Evolutionary conservation across 129 eudicot species (phyloP).

Genomic region (Centaurea solstitialis): DNA sequence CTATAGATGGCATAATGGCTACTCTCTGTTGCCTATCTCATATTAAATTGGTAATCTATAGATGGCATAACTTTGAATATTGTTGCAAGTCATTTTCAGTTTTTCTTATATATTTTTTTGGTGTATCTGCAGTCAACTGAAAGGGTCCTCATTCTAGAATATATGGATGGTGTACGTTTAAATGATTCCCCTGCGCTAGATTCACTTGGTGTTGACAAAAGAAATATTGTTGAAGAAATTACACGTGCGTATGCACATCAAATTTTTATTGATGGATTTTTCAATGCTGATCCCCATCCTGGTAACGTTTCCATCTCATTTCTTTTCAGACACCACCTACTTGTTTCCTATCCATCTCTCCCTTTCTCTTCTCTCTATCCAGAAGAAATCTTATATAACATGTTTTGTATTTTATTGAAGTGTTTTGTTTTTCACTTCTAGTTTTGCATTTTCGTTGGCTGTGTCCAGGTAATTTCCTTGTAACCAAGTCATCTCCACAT

Average conservation of each 20-base stretch:
- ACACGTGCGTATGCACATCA: slow-evolving; percentile 96
- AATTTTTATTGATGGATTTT: slow-evolving; percentile 89
- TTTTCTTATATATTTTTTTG: slow-evolving; percentile 20
- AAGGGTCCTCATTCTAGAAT: slow-evolving; percentile 79
- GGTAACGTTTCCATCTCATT: slow-evolving; percentile 46
- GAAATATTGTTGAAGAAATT: slow-evolving; percentile 89
- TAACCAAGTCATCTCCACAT: slow-evolving; percentile 84
- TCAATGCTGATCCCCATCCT: slow-evolving; percentile 98
- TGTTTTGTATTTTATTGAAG: not conserved
- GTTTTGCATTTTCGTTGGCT: slow-evolving; percentile 6
- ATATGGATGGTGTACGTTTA: slow-evolving; percentile 89
- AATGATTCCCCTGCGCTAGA: slow-evolving; percentile 67
- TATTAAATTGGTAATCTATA: not conserved
- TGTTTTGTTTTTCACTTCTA: not conserved
- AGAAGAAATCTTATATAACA: not conserved
- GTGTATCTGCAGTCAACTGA: slow-evolving; percentile 73
- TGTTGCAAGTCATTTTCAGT: not conserved
- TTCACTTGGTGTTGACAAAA: slow-evolving; percentile 69
- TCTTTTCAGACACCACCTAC: not conserved
- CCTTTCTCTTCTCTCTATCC: not conserved
- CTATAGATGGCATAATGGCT: not conserved
- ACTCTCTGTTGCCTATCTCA: not conserved
- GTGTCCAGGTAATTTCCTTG: slow-evolving; percentile 82
- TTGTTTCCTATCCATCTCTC: not conserved
- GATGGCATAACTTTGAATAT: not conserved